These are phyloP conservation scores for Solanum hybrid DNA, from an alignment of 305 asterid species.

Conservation along the genomic window DNA sequence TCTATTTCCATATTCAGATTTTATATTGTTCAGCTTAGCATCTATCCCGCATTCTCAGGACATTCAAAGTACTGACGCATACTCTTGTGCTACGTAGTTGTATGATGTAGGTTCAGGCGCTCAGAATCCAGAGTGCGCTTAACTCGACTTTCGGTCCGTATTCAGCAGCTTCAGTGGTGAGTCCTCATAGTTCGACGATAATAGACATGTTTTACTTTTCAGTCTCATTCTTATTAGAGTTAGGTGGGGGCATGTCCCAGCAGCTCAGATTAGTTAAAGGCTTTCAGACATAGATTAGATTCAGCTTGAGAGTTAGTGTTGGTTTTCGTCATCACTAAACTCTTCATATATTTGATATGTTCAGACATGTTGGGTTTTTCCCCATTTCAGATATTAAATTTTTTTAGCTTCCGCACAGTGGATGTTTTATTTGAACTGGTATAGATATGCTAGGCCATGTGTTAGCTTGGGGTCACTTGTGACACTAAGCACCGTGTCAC, in stretches of 20 bases:
- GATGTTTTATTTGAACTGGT: neutral
- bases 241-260: neutral
- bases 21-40: neutral
- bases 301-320: neutral
- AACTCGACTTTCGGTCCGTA: neutral
- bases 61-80: neutral
- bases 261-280: neutral
- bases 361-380: neutral
- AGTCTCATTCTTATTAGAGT: neutral
- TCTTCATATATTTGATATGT: no score
- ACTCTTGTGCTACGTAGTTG: neutral
- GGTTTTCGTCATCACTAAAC: neutral
- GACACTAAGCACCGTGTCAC: neutral
- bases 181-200: neutral
- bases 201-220: neutral
- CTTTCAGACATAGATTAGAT: neutral
- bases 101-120: neutral
- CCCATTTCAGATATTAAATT: neutral
- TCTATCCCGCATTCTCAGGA: no score
- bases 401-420: neutral
- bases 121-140: neutral
- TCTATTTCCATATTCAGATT: neutral
- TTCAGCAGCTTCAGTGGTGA: neutral
- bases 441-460: neutral
- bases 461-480: neutral